These are phyloP conservation scores for Backusella westeae DNA, from an alignment of 192 early-diverging fungal genomes.

Conservation along the genomic window DNA sequence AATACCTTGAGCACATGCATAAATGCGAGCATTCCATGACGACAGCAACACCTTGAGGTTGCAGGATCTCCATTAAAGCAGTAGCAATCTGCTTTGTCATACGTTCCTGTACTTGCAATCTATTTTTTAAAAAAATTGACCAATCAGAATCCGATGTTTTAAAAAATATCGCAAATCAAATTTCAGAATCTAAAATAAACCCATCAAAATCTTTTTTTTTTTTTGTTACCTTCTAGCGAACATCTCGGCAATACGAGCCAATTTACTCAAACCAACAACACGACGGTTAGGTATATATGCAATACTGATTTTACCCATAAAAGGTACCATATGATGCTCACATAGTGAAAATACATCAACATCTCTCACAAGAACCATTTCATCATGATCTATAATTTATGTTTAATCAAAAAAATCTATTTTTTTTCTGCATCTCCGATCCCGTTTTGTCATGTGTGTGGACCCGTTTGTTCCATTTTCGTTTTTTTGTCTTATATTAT, in stretches of 20 bases:
- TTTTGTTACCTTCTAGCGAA: constrained; percentile 65
- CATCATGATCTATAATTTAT: constrained; percentile 77
- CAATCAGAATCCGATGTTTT: not conserved
- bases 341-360: constrained; percentile 96
- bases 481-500: not conserved
- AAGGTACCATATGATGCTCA: constrained; percentile 99
- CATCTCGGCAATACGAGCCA: constrained; percentile 99
- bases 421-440: not conserved
- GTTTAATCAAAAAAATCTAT: constrained; percentile 11
- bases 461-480: not conserved
- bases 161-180: not conserved
- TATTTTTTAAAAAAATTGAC: not conserved
- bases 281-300: constrained; percentile 95
- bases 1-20: constrained; percentile 37
- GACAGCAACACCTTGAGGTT: constrained; percentile 96
- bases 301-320: constrained; percentile 96
- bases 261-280: constrained; percentile 94
- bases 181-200: not conserved
- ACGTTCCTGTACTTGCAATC: constrained; percentile 97
- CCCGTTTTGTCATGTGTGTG: not conserved
- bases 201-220: not conserved
- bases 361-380: constrained; percentile 99
- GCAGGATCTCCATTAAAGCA: constrained; percentile 85
- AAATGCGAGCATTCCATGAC: constrained; percentile 90
- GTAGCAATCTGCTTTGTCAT: constrained; percentile 97